Evolutionary conservation across 23 red algal species (phyloP).

Genomic region (Gracilaria gracilis): DNA sequence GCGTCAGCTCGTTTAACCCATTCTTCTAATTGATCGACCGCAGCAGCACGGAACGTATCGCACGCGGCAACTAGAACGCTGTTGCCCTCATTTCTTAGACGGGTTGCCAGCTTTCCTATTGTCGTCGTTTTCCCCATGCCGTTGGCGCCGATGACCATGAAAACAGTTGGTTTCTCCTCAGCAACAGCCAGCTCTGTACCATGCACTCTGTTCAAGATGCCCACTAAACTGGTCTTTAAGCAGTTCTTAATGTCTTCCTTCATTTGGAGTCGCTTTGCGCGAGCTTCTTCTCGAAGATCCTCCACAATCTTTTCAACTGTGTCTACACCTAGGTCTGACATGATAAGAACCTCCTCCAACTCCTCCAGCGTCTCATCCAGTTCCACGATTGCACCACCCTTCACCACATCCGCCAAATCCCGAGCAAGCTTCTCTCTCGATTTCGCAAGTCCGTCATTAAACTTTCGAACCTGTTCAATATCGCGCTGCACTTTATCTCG

Average conservation of each 20-base stretch:
- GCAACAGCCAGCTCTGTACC: slow-evolving; percentile 15
- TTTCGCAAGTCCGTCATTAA: slow-evolving; percentile 86
- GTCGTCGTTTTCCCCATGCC: slow-evolving; percentile 98
- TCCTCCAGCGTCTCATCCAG: slow-evolving; percentile 77
- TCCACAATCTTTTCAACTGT: slow-evolving; percentile 85
- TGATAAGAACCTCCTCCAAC: slow-evolving; percentile 89
- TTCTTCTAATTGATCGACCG: slow-evolving; percentile 88
- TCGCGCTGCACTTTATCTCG: slow-evolving; percentile 78
- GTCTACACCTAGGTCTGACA: slow-evolving; percentile 86
- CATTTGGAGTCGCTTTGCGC: slow-evolving; percentile 52
- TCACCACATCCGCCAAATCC: slow-evolving; percentile 72
- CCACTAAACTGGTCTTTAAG: slow-evolving; percentile 72
- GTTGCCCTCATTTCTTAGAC: slow-evolving; percentile 70
- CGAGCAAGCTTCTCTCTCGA: slow-evolving; percentile 85
- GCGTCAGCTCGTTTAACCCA: slow-evolving; percentile 86
- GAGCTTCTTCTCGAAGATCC: slow-evolving; percentile 71
- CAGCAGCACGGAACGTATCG: slow-evolving; percentile 96
- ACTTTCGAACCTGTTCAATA: slow-evolving; percentile 75
- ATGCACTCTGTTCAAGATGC: slow-evolving; percentile 63
- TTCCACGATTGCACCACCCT: slow-evolving; percentile 62
- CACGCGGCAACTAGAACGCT: slow-evolving; percentile 85
- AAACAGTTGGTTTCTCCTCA: slow-evolving; percentile 68
- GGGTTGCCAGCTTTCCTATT: slow-evolving; percentile 91
- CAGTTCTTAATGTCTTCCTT: slow-evolving; percentile 68
- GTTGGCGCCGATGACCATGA: slow-evolving; percentile 92